phyloP scores from a whole-genome alignment of 169 alveolate genomes.

The Plasmodium vivax region DNA sequence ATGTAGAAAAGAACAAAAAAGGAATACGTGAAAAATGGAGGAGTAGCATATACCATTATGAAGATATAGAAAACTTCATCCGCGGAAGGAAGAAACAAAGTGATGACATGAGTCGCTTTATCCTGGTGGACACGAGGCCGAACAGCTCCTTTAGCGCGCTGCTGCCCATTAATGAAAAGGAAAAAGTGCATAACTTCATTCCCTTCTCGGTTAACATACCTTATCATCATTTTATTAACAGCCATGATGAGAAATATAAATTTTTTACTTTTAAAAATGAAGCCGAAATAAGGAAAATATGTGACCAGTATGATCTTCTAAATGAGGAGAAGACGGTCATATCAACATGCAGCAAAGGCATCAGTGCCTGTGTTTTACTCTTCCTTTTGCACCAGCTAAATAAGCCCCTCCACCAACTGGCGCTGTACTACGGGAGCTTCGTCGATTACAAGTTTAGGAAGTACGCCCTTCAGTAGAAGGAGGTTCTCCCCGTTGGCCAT shows the following conservation, averaged over 20 bases:
- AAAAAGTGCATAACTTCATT: constrained; percentile 24
- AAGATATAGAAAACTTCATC: constrained; percentile 27
- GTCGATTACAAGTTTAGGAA: constrained; percentile 19
- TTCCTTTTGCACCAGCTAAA: constrained; percentile 19
- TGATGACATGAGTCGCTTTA: not conserved
- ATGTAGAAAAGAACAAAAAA: constrained; percentile 16
- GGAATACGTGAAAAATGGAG: constrained; percentile 4
- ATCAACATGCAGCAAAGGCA: constrained; percentile 35
- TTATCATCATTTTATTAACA: constrained; percentile 32
- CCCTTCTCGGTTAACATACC: constrained; percentile 54
- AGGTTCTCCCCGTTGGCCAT: not conserved
- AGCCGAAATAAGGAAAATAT: constrained; percentile 13
- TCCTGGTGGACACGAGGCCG: constrained; percentile 38
- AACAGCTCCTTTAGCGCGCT: constrained; percentile 33
- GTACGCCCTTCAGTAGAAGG: not conserved
- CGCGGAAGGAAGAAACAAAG: not conserved
- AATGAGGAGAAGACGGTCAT: constrained; percentile 24
- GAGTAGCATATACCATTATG: constrained; percentile 41
- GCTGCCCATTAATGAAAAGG: constrained; percentile 9
- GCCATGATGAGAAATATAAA: constrained; percentile 26
- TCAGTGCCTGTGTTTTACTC: constrained; percentile 49
- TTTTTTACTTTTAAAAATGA: constrained; percentile 55
- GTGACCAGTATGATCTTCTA: constrained; percentile 29
- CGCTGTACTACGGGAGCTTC: constrained; percentile 33
- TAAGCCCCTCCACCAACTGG: constrained; percentile 32